Percentiles rank a stretch among this genome's conserved stretches.
Conservation (phyloP, 306 rosid genomes). For the Alnus glutinosa region DNA sequence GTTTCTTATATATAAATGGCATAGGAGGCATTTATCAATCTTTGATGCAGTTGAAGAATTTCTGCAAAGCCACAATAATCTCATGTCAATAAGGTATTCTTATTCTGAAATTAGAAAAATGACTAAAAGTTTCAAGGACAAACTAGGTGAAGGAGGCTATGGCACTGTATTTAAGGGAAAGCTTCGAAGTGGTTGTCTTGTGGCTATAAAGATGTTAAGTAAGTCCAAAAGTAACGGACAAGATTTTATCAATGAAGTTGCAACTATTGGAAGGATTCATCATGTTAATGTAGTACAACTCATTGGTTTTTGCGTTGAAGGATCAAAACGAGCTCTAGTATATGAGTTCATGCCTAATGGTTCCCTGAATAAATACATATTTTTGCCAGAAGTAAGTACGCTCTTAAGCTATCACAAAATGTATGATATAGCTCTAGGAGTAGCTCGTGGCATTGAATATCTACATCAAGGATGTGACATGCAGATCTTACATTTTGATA, state of each 20-base stretch:
- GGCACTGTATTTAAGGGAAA: too few relatives aligned
- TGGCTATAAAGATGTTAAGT: slow-evolving; percentile 23
- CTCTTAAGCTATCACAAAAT: too few relatives aligned
- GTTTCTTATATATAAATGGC: slow-evolving; percentile 3
- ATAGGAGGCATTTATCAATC: background rate
- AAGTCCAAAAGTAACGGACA: slow-evolving; percentile 21
- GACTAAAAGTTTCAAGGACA: slow-evolving; percentile 10
- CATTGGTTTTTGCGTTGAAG: too few relatives aligned
- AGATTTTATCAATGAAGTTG: slow-evolving; percentile 28
- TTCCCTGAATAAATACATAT: too few relatives aligned
- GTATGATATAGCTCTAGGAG: too few relatives aligned
- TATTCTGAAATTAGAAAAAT: slow-evolving; percentile 25
- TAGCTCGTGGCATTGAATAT: too few relatives aligned
- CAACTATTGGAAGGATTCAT: slow-evolving; percentile 19
- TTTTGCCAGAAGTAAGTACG: too few relatives aligned
- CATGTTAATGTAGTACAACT: slow-evolving; percentile 27
- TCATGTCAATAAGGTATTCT: slow-evolving; percentile 16
- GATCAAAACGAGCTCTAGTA: too few relatives aligned
- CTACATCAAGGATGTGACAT: too few relatives aligned
- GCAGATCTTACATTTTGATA: too few relatives aligned
- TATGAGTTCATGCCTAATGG: too few relatives aligned
- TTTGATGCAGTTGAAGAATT: background rate
- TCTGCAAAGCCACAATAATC: background rate
- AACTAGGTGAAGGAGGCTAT: slow-evolving; percentile 34
- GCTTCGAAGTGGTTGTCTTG: slow-evolving; percentile 12